Evolutionary conservation across 768 basidiomycete genomes (phyloP).

Genomic region (Amanita pseudoporphyria): DNA sequence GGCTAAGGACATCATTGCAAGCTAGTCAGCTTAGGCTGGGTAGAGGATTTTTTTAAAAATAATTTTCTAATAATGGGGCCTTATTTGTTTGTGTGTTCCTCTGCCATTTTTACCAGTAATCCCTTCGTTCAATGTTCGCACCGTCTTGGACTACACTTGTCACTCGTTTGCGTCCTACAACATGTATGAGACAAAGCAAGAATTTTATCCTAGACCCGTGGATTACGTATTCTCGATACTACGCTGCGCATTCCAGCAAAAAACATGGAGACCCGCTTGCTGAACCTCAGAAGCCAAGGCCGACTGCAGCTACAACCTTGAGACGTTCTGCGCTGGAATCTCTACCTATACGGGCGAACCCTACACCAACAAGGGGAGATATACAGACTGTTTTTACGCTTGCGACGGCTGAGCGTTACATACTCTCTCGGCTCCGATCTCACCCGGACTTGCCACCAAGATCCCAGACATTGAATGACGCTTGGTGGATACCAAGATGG

Average conservation of each 20-base stretch:
- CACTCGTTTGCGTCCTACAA: too few relatives aligned
- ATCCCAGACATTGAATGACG: slow-evolving; percentile 58
- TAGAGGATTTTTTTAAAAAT: too few relatives aligned
- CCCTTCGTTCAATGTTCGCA: too few relatives aligned
- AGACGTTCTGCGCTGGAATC: slow-evolving; percentile 81
- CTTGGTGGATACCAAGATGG: slow-evolving; percentile 76
- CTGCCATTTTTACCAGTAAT: too few relatives aligned
- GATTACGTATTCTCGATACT: not conserved
- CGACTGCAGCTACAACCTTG: slow-evolving; percentile 74
- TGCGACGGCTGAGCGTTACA: slow-evolving; percentile 79
- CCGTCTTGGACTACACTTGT: too few relatives aligned
- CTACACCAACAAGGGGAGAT: slow-evolving; percentile 74
- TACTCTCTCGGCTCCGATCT: slow-evolving; percentile 50
- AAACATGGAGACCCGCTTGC: not conserved
- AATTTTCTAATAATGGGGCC: too few relatives aligned
- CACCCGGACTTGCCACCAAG: slow-evolving; percentile 41
- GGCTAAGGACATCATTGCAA: too few relatives aligned
- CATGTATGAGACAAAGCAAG: too few relatives aligned
- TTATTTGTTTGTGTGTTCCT: too few relatives aligned
- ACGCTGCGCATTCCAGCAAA: not conserved
- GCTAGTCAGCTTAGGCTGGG: too few relatives aligned
- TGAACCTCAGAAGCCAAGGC: slow-evolving; percentile 47
- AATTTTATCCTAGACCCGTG: not conserved
- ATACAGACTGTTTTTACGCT: slow-evolving; percentile 77
- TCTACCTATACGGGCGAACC: slow-evolving; percentile 76